phyloP scores from a whole-genome alignment of 2,329 filamentous ascomycete genomes.

The Hypoxylon sp. region DNA sequence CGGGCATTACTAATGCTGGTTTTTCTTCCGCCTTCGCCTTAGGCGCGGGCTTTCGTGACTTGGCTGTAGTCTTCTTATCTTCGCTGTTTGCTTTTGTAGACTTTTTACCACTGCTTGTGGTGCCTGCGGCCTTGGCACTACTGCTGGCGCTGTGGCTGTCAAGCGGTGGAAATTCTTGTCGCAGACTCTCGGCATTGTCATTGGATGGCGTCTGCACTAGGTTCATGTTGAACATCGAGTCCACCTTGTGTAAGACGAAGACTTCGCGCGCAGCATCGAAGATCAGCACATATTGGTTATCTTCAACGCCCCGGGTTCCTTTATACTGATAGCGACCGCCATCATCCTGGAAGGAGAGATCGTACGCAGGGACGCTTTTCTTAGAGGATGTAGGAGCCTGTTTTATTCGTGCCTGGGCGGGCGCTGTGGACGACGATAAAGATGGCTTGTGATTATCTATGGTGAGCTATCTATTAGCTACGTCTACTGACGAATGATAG shows the following conservation, averaged over 20 bases:
- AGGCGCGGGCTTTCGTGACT: slow-evolving; percentile 48
- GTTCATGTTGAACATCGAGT: slow-evolving; percentile 91
- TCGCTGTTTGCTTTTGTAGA: slow-evolving; percentile 43
- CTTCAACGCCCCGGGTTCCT: slow-evolving; percentile 70
- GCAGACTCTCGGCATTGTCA: slow-evolving; percentile 73
- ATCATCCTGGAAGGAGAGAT: slow-evolving; percentile 69
- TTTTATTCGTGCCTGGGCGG: slow-evolving; percentile 66
- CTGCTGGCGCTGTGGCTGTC: slow-evolving; percentile 53
- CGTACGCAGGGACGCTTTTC: slow-evolving; percentile 60
- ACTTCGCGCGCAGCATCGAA: slow-evolving; percentile 82
- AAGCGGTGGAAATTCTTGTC: slow-evolving; percentile 78
- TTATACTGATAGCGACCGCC: slow-evolving; percentile 72
- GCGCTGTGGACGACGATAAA: slow-evolving; percentile 64
- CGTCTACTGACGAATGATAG: background rate
- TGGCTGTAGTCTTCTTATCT: slow-evolving; percentile 48
- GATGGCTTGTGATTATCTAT: slow-evolving; percentile 75
- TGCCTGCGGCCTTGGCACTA: slow-evolving; percentile 37
- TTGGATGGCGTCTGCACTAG: slow-evolving; percentile 78
- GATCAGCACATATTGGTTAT: slow-evolving; percentile 76
- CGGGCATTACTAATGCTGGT: slow-evolving; percentile 36
- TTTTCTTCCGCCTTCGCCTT: slow-evolving; percentile 42
- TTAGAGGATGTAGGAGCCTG: slow-evolving; percentile 63
- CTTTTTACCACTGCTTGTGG: slow-evolving; percentile 31
- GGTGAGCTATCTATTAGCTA: slow-evolving; percentile 21
- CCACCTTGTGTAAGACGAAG: slow-evolving; percentile 85